Evolutionary conservation across 306 rosid genomes (phyloP), one percentile per base, ranked within the genome.

Genomic region (Pueraria montana): DNA sequence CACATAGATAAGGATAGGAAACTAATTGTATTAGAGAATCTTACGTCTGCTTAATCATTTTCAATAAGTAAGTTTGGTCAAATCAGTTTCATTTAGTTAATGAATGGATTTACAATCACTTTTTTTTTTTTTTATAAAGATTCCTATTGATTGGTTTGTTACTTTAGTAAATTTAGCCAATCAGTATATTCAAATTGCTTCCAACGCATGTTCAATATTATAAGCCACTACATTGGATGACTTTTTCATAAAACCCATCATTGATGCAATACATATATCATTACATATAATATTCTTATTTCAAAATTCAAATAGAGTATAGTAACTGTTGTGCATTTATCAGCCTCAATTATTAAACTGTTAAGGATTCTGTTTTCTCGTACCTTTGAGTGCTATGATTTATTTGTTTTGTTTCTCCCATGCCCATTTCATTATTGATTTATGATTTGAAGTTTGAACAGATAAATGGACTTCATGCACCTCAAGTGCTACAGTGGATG

Each of bases 391-490:
- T 18, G 1, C 32, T 78, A 17, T n/a, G 16, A 11, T 64, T 52
- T 64, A 26, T 42, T 74, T n/a, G 5, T 53, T 58, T 72, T 30
- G 30, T 6, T 30, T 62, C 26, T 61, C 42, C 40, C 0, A 4
- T 62, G 42, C 21, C 68, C 11, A 59, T n/a, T 69, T 63, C 1
- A 4, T 42, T 67, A 45, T 18, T 26, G 27, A 56, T 34, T 43
- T 78, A 78, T 79, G 6, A 16, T 30, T 65, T 65, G 23, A 30
- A 38, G 67, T 48, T 69, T 66, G 38, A 79, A 78, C 86, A 89
- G 93, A 86, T 65, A 87, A 87, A 82, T 56, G 86, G 56, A 66
- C 87, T 24, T 79, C 86, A 42, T 84, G 85, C 23, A 81, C 76
- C 65, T 86, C 89, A 23, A 86, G 91, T 65, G 24, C 79, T 76